Conservation (phyloP, 2,329 filamentous ascomycete genomes). For the Chrysoporthe austroafricana region DNA sequence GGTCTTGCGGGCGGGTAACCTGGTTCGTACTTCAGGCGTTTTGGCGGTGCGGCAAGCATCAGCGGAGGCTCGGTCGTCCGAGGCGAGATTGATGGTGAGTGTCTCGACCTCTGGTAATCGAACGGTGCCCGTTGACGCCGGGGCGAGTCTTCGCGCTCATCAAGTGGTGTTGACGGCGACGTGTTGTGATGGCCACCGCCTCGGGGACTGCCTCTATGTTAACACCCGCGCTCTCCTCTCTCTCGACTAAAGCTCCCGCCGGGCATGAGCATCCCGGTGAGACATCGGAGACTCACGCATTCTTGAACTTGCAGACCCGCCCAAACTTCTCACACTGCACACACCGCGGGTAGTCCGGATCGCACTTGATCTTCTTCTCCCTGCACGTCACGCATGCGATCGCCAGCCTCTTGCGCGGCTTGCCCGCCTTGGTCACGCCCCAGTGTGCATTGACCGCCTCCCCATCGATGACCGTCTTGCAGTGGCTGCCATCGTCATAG, state of each 20-base stretch:
- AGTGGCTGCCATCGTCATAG: slow-evolving; percentile 83
- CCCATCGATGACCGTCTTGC: slow-evolving; percentile 82
- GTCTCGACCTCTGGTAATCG: slow-evolving; percentile 47
- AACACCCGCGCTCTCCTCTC: not conserved
- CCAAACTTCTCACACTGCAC: slow-evolving; percentile 93
- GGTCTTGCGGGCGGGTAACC: slow-evolving; percentile 42
- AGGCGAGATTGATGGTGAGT: slow-evolving; percentile 54
- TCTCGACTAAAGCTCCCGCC: not conserved
- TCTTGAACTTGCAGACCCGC: slow-evolving; percentile 81
- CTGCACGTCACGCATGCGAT: slow-evolving; percentile 93
- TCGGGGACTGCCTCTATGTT: slow-evolving; percentile 50
- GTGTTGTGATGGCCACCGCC: slow-evolving; percentile 56
- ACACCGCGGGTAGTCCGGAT: slow-evolving; percentile 84
- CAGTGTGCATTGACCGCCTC: slow-evolving; percentile 88
- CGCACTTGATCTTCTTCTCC: slow-evolving; percentile 98
- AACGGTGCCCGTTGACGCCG: slow-evolving; percentile 37
- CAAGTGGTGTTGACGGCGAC: slow-evolving; percentile 56
- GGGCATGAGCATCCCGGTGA: not conserved
- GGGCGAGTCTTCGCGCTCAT: slow-evolving; percentile 51
- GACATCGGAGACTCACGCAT: slow-evolving; percentile 66
- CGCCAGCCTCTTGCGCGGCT: slow-evolving; percentile 86
- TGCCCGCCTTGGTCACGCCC: slow-evolving; percentile 93
- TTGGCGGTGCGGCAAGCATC: slow-evolving; percentile 43
- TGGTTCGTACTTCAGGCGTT: slow-evolving; percentile 53
- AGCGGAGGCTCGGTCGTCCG: slow-evolving; percentile 43